Percentiles rank a stretch among this genome's conserved stretches.
These are phyloP conservation scores for Penicillium concentricum DNA, from an alignment of 2,329 filamentous ascomycete species.

Conservation along the genomic window DNA sequence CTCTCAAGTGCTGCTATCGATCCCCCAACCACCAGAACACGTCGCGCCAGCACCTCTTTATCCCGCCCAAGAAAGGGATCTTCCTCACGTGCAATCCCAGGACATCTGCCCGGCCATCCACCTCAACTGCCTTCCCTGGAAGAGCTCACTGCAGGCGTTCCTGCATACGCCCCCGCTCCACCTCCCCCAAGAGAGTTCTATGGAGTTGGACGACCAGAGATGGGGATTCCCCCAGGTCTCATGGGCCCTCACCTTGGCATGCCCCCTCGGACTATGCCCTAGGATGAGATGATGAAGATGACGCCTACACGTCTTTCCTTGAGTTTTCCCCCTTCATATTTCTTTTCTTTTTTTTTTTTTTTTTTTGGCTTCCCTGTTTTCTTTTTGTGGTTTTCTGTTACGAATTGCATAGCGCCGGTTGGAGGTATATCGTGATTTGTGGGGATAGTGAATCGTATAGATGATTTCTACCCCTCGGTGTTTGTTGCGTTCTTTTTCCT, in stretches of 20 bases:
- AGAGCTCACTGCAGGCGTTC: slow-evolving; percentile 48
- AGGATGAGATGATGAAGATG: slow-evolving; percentile 22
- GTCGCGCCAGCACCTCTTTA: slow-evolving; percentile 40
- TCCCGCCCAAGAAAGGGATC: slow-evolving; percentile 43
- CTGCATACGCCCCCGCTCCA: slow-evolving; percentile 43
- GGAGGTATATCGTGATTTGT: slow-evolving; percentile 36
- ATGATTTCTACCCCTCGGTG: slow-evolving; percentile 23
- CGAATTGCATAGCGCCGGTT: slow-evolving; percentile 42
- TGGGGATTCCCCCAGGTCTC: slow-evolving; percentile 31
- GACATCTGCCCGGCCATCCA: slow-evolving; percentile 23
- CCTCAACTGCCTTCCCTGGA: slow-evolving; percentile 46
- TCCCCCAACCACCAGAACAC: slow-evolving; percentile 38
- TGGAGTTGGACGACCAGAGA: slow-evolving; percentile 33
- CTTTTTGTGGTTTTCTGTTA: slow-evolving; percentile 27
- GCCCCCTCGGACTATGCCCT: slow-evolving; percentile 39
- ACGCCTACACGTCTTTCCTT: slow-evolving; percentile 27
- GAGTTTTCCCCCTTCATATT: slow-evolving; percentile 10
- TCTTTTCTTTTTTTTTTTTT: background rate
- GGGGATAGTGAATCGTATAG: slow-evolving; percentile 28
- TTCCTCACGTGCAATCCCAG: slow-evolving; percentile 36
- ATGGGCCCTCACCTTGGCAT: slow-evolving; percentile 33
- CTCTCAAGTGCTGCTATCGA: slow-evolving; percentile 60
- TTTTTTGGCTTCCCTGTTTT: background rate
- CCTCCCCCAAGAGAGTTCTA: slow-evolving; percentile 38
- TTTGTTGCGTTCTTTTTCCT: slow-evolving; percentile 14